These are phyloP conservation scores for Hygrocybe punicea DNA, from an alignment of 768 basidiomycete genomes.

Conservation along the genomic window DNA sequence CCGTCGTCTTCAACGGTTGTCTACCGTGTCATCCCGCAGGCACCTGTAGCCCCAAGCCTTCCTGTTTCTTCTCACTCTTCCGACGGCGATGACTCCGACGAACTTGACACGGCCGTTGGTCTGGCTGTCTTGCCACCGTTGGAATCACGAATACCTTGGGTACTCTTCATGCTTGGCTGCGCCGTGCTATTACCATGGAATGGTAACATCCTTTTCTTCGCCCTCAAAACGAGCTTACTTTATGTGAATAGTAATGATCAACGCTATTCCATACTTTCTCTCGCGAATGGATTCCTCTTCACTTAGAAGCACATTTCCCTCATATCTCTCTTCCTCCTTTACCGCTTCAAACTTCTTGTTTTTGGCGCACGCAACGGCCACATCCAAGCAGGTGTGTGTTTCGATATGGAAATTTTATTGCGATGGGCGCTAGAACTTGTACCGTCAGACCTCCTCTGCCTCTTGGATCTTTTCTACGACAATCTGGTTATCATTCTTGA, in stretches of 20 bases:
- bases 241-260: constrained; percentile 71
- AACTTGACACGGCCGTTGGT: constrained; percentile 16
- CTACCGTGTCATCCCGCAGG: constrained; percentile 13
- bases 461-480: constrained; percentile 53
- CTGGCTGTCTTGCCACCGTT: constrained; percentile 24
- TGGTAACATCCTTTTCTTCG: constrained; percentile 45
- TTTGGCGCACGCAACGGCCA: constrained; percentile 70
- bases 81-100: constrained; percentile 33
- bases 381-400: constrained; percentile 60
- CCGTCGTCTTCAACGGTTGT: background rate
- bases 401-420: background rate
- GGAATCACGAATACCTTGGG: constrained; percentile 53
- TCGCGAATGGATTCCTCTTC: constrained; percentile 63
- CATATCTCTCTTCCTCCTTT: constrained; percentile 61
- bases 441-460: constrained; percentile 55
- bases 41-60: background rate
- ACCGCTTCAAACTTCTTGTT: constrained; percentile 65
- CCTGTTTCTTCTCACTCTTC: background rate
- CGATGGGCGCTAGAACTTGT: background rate
- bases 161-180: constrained; percentile 71
- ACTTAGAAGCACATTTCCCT: constrained; percentile 56
- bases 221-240: background rate
- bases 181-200: constrained; percentile 88
- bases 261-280: constrained; percentile 77
- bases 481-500: constrained; percentile 49